Evolutionary conservation across 106 monocot species (phyloP).

Genomic region (Dioscorea zingiberensis): DNA sequence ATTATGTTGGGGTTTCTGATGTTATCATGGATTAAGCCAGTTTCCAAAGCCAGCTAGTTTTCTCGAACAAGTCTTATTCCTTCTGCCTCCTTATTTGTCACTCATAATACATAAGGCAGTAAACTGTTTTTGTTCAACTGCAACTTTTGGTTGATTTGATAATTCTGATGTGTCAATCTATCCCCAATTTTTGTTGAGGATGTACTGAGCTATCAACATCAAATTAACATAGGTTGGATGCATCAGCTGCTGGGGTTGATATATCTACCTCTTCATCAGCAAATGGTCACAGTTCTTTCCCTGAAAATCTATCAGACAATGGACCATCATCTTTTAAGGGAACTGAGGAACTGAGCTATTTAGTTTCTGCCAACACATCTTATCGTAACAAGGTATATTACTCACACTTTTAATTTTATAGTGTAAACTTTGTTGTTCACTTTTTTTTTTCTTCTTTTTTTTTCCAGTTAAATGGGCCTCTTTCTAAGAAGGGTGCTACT

Average conservation of each 20-base stretch:
- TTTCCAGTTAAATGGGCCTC: slow-evolving; percentile 13
- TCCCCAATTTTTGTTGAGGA: no score
- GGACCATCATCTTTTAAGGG: slow-evolving; percentile 16
- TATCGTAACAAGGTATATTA: slow-evolving; percentile 26
- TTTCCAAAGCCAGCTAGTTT: no score
- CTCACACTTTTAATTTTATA: background rate
- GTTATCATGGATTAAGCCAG: no score
- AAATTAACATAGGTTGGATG: slow-evolving; percentile 55
- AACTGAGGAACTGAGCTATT: background rate
- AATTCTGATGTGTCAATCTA: no score
- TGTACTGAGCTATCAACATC: no score
- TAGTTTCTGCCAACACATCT: background rate
- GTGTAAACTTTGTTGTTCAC: background rate
- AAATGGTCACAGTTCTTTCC: slow-evolving; percentile 7
- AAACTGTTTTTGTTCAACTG: no score
- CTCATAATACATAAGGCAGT: no score
- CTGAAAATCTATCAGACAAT: slow-evolving; percentile 22
- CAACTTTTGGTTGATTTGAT: no score
- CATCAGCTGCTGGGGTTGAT: slow-evolving; percentile 53
- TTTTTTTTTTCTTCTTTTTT: background rate
- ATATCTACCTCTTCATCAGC: slow-evolving; percentile 26
- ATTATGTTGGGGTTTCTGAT: no score
- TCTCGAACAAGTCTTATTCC: no score
- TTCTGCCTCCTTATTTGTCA: no score
- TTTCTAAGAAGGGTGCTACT: slow-evolving; percentile 4